Conservation (phyloP, 345 rosid genomes). For the Hevea brasiliensis region DNA sequence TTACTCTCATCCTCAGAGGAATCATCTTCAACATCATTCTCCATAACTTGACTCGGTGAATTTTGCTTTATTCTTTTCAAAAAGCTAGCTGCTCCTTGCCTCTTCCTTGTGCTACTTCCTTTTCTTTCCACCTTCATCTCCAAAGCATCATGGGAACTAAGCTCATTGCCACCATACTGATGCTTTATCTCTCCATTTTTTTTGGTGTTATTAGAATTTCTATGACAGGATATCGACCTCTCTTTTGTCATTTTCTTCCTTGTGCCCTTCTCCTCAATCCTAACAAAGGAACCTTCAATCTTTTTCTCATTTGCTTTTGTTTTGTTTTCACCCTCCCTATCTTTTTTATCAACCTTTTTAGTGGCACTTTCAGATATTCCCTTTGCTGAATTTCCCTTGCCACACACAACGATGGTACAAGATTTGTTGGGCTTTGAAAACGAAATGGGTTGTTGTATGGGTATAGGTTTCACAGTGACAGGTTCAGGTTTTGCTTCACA, state of each 20-base stretch:
- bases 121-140: constrained; percentile 39
- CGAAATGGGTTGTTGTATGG: constrained; percentile 1
- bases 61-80: constrained; percentile 55
- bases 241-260: constrained; percentile 40
- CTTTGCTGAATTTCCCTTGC: constrained; percentile 28
- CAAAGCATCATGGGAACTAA: constrained; percentile 47
- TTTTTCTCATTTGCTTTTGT: constrained; percentile 21
- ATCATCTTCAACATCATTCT: constrained; percentile 12
- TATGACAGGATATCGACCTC: constrained; percentile 15
- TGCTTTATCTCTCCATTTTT: constrained; percentile 34
- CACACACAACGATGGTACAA: constrained; percentile 32
- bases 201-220: constrained; percentile 22
- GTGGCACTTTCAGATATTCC: constrained; percentile 20
- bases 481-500: constrained; percentile 20
- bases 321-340: constrained; percentile 23
- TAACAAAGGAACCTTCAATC: constrained; percentile 6
- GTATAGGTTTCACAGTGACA: constrained; percentile 13
- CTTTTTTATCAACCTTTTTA: constrained; percentile 23
- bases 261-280: constrained; percentile 22
- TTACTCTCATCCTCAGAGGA: constrained; percentile 24
- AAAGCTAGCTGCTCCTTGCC: constrained; percentile 47
- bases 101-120: constrained; percentile 36
- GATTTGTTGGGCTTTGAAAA: constrained; percentile 29
- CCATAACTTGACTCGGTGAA: constrained; percentile 27
- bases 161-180: constrained; percentile 47